Evolutionary conservation across 2,329 filamentous ascomycete genomes (phyloP).

Genomic region (Xylaria arbuscula): DNA sequence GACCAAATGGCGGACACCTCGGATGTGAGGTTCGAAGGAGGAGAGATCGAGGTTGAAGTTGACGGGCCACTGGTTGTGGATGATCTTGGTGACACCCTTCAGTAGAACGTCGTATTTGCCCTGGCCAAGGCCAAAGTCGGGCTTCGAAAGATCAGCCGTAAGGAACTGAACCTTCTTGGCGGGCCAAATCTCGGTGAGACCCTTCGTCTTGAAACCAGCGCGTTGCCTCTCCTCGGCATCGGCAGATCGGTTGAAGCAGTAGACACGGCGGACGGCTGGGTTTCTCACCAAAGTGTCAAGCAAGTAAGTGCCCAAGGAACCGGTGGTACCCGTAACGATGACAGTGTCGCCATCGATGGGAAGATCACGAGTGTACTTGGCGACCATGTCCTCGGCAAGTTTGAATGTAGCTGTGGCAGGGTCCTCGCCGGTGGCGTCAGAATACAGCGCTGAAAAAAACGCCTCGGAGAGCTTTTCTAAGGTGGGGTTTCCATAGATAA

Average conservation of each 20-base stretch:
- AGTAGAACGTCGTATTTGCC: slow-evolving; percentile 53
- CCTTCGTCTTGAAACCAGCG: slow-evolving; percentile 52
- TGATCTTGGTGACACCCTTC: slow-evolving; percentile 56
- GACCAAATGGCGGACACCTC: slow-evolving; percentile 62
- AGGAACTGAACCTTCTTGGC: slow-evolving; percentile 59
- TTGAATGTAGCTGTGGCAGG: slow-evolving; percentile 38
- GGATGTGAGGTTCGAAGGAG: slow-evolving; percentile 62
- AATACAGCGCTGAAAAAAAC: slow-evolving; percentile 45
- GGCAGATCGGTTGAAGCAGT: slow-evolving; percentile 61
- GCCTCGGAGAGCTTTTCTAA: slow-evolving; percentile 49
- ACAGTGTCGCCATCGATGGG: slow-evolving; percentile 51
- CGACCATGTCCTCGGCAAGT: slow-evolving; percentile 40
- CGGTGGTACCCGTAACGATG: slow-evolving; percentile 61
- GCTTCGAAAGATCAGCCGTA: slow-evolving; percentile 59
- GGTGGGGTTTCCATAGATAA: slow-evolving; percentile 54
- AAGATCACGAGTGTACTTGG: slow-evolving; percentile 44
- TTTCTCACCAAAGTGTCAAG: slow-evolving; percentile 52
- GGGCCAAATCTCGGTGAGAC: slow-evolving; percentile 51
- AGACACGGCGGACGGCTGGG: slow-evolving; percentile 53
- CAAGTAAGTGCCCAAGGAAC: slow-evolving; percentile 60
- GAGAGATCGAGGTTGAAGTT: slow-evolving; percentile 62
- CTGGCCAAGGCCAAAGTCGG: slow-evolving; percentile 59
- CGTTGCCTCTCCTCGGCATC: slow-evolving; percentile 55
- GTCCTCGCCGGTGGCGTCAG: slow-evolving; percentile 35
- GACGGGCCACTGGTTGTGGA: slow-evolving; percentile 66